These are phyloP conservation scores for Priceomyces medius DNA, from an alignment of 805 yeast genomes.

Conservation along the genomic window DNA sequence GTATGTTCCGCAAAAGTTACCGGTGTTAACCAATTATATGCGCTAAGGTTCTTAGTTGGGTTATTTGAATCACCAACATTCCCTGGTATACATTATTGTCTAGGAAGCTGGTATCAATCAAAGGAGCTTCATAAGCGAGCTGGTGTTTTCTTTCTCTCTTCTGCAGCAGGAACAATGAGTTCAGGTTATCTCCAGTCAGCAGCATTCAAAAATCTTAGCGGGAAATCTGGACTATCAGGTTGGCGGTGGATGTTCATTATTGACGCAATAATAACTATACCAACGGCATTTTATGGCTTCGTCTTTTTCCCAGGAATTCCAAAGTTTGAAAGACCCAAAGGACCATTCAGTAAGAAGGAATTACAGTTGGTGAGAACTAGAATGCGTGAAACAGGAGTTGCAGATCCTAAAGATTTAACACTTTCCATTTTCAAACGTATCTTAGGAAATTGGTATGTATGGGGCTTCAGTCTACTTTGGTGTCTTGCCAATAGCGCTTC, in stretches of 20 bases:
- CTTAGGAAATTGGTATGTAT: constrained; percentile 33
- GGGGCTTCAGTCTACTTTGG: constrained; percentile 42
- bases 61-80: constrained; percentile 62
- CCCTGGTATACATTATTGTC: constrained; percentile 38
- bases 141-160: constrained; percentile 62
- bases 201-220: constrained; percentile 45
- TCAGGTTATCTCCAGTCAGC: constrained; percentile 63
- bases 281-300: constrained; percentile 55
- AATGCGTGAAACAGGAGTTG: background rate
- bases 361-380: constrained; percentile 26
- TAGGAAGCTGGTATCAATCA: constrained; percentile 41
- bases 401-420: constrained; percentile 23
- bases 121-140: constrained; percentile 60
- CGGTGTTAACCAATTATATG: constrained; percentile 52
- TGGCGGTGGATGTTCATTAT: constrained; percentile 78
- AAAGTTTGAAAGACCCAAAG: constrained; percentile 29
- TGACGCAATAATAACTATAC: constrained; percentile 59
- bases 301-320: constrained; percentile 69
- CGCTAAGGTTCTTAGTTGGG: constrained; percentile 64
- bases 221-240: constrained; percentile 50
- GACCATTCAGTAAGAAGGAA: constrained; percentile 27
- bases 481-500: too few species aligned
- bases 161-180: constrained; percentile 59
- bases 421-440: constrained; percentile 44
- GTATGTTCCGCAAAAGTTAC: constrained; percentile 52